Evolutionary conservation across 2,329 filamentous ascomycete species (phyloP).

Genomic region (Mycosphaerella sp.): DNA sequence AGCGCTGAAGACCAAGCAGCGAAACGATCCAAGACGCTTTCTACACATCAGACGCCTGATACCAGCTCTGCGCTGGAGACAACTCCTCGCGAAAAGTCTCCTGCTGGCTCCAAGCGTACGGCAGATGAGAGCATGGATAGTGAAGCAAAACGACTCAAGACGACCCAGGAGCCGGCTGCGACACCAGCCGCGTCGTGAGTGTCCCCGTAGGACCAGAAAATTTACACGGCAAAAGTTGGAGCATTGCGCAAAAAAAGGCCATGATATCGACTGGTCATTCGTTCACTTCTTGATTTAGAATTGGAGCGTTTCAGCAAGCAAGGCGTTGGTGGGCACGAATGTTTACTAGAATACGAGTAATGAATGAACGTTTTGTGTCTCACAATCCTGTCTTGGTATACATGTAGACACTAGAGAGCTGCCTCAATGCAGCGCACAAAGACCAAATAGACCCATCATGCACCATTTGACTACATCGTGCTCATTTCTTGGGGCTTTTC

Average conservation of each 20-base stretch:
- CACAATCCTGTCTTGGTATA: not conserved
- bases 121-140: slow-evolving; percentile 7
- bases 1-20: not conserved
- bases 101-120: slow-evolving; percentile 12
- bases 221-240: not conserved
- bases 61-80: not conserved
- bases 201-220: not conserved
- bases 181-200: not conserved
- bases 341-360: slow-evolving; percentile 8
- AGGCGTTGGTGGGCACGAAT: slow-evolving; percentile 9
- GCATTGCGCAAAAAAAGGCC: not conserved
- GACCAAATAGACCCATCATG: no score
- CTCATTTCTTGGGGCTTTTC: no score
- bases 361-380: slow-evolving; percentile 7
- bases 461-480: no score
- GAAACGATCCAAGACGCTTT: not conserved
- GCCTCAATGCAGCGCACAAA: no score
- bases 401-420: no score
- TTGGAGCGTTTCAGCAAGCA: slow-evolving; percentile 12
- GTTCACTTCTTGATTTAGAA: slow-evolving; percentile 3
- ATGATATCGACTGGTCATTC: slow-evolving; percentile 3
- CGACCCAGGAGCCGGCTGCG: not conserved
- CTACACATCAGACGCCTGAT: not conserved
- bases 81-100: not conserved
- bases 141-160: slow-evolving; percentile 13